Percentiles rank a stretch among this genome's conserved stretches.
These are phyloP conservation scores for Boletus barrowsii DNA, from an alignment of 768 basidiomycete genomes.

Conservation along the genomic window DNA sequence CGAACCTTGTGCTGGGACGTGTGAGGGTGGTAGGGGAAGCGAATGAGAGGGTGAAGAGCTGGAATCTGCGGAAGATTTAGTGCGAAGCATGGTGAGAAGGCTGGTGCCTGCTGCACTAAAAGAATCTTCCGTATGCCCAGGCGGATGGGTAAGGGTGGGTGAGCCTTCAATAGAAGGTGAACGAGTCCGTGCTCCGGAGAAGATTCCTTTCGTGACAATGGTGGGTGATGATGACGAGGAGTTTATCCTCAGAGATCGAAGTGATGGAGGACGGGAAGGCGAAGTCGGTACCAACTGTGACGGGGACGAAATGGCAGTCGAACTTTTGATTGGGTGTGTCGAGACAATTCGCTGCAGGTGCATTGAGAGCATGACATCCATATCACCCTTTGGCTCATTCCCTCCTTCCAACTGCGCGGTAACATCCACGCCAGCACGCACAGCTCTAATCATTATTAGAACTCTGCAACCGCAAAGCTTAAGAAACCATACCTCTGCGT, in stretches of 20 bases:
- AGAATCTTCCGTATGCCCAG: conserved; percentile 46
- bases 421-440: conserved; percentile 63
- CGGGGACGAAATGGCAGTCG: conserved; percentile 6
- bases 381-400: conserved; percentile 70
- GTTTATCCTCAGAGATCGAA: conserved; percentile 24
- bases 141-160: conserved; percentile 35
- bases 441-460: conserved; percentile 42
- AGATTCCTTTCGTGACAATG: conserved; percentile 19
- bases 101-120: conserved; percentile 55
- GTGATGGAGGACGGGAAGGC: conserved; percentile 28
- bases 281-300: conserved; percentile 22
- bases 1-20: conserved; percentile 15
- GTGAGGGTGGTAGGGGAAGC: conserved; percentile 31
- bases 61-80: conserved; percentile 34
- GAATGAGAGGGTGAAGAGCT: conserved; percentile 25
- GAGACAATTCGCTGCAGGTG: conserved; percentile 57
- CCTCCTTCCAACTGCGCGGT: conserved; percentile 40
- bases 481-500: conserved; percentile 53
- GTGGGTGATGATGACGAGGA: conserved; percentile 18
- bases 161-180: conserved; percentile 42
- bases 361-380: conserved; percentile 83
- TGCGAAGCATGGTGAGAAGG: conserved; percentile 50
- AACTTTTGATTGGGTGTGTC: conserved; percentile 23
- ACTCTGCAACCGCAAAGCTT: not conserved
- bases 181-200: conserved; percentile 26